Evolutionary conservation across 768 basidiomycete species (phyloP), one percentile per base, ranked within the genome.

Genomic region (Rubroboletus pulcherrimus): DNA sequence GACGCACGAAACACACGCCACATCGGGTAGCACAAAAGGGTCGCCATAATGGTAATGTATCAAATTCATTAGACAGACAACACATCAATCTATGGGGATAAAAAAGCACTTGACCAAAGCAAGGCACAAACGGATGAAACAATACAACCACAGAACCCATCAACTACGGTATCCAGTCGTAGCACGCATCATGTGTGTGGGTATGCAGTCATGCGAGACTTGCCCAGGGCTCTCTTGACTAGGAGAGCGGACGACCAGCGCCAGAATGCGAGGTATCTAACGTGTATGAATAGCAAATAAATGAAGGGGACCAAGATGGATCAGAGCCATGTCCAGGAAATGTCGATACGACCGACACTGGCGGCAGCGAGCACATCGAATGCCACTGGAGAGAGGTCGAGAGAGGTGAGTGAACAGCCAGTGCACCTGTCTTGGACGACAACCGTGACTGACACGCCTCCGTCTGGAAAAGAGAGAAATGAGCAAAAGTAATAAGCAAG

Each of bases 361-460:
- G 49, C 42, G 53, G 61, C 56, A 1, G 85, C 81, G 39, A 91
- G 74, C 7, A 58, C 0, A 0, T 61, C 6, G 70, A 90, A 91
- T 9, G 85, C 85, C 7, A 70, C 1, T 7, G 81, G 82, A 11
- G 85, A 82, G 58, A 91, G 77, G 71, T 90, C 87, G 57, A 91
- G 78, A 65, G 81, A 77, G 47, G 66, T 75, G 8, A 69, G 1
- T 0, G 0, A 57, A 59, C 89, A 92, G 12, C 65, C 85, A 0
- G 49, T 65, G 65, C 91, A 91, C 21, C 87, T 77, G 68, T 93
- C 90, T 6, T 75, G 77, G 59, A 89, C 65, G 0, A 68, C 65
- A 21, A 87, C 81, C 0, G 66, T 71, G 48, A 84, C 74, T 2
- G 61, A 64, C 31, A 79, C 80, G 59, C 83, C 82, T 43, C 75